Evolutionary conservation across 805 yeast genomes (phyloP).

Genomic region (Yamadazyma sp.): DNA sequence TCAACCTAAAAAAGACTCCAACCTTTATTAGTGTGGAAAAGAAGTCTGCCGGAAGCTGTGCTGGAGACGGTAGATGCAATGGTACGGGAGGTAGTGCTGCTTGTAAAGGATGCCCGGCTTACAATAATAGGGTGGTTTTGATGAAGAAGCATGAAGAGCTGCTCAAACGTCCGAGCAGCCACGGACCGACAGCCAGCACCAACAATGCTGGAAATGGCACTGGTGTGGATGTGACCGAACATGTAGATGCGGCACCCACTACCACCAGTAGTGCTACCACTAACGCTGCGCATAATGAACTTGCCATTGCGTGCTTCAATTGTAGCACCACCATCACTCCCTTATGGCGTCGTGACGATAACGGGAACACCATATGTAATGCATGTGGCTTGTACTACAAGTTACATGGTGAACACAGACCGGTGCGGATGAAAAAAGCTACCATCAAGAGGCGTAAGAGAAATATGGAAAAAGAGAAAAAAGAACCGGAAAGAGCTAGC

Average conservation of each 20-base stretch:
- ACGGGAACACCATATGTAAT: slow-evolving; percentile 81
- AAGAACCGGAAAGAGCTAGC: too few species aligned
- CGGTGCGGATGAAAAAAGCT: slow-evolving; percentile 68
- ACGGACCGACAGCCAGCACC: background rate
- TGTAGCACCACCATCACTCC: slow-evolving; percentile 87
- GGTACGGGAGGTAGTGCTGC: slow-evolving; percentile 85
- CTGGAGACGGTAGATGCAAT: slow-evolving; percentile 78
- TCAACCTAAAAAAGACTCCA: slow-evolving; percentile 60
- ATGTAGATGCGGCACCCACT: background rate
- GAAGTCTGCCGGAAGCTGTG: slow-evolving; percentile 56
- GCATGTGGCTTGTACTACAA: slow-evolving; percentile 82
- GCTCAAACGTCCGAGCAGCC: slow-evolving; percentile 2
- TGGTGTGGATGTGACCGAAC: background rate
- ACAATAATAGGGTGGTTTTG: slow-evolving; percentile 59
- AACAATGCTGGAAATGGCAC: background rate
- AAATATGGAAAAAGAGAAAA: slow-evolving; percentile 19
- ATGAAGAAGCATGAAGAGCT: slow-evolving; percentile 14
- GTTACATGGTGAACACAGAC: slow-evolving; percentile 75
- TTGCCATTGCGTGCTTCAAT: slow-evolving; percentile 77
- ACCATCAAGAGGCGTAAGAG: slow-evolving; percentile 77
- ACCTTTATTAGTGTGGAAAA: slow-evolving; percentile 44
- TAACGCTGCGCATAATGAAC: slow-evolving; percentile 30
- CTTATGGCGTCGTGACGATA: slow-evolving; percentile 79
- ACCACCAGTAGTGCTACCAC: background rate
- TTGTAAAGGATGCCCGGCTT: slow-evolving; percentile 83